Conservation (phyloP, 179 eudicot genomes). For the Pouteria campechiana region DNA sequence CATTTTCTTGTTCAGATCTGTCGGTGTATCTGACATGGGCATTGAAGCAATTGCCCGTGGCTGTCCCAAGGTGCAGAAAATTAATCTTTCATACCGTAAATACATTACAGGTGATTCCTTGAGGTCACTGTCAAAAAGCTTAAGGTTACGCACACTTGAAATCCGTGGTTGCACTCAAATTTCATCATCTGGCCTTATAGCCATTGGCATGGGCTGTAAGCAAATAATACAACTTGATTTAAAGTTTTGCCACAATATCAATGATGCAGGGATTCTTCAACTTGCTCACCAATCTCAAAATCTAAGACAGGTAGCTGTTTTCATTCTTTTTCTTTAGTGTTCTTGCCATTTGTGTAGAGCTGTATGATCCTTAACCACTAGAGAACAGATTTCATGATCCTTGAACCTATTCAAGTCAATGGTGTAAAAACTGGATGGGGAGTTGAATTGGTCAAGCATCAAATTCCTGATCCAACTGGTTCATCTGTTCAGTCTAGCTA, state of each 20-base stretch:
- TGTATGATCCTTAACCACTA: no score
- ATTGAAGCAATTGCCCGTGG: conserved; percentile 62
- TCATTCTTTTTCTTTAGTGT: conserved; percentile 4
- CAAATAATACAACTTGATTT: conserved; percentile 70
- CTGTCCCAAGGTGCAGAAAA: conserved; percentile 56
- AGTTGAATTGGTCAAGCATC: no score
- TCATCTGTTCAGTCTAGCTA: no score
- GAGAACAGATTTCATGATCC: no score
- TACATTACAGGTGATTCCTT: conserved; percentile 56
- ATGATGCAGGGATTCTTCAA: conserved; percentile 76
- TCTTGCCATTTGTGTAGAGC: no score
- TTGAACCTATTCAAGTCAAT: no score
- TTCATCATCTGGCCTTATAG: conserved; percentile 64
- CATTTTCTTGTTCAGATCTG: conserved; percentile 37
- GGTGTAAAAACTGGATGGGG: no score
- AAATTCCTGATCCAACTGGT: no score
- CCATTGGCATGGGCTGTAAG: conserved; percentile 81
- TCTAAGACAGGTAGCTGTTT: conserved; percentile 54
- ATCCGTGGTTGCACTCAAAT: conserved; percentile 79
- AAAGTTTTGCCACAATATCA: conserved; percentile 67
- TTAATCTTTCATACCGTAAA: conserved; percentile 64
- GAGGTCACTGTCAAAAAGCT: conserved; percentile 62
- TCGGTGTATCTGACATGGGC: conserved; percentile 64
- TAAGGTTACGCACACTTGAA: conserved; percentile 61
- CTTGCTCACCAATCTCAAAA: conserved; percentile 81